A percentile compares a stretch with the other conserved stretches of the same genome.
Evolutionary conservation across 371 early-diverging fungal species (phyloP).

Genomic region (Nematocida ironsii): DNA sequence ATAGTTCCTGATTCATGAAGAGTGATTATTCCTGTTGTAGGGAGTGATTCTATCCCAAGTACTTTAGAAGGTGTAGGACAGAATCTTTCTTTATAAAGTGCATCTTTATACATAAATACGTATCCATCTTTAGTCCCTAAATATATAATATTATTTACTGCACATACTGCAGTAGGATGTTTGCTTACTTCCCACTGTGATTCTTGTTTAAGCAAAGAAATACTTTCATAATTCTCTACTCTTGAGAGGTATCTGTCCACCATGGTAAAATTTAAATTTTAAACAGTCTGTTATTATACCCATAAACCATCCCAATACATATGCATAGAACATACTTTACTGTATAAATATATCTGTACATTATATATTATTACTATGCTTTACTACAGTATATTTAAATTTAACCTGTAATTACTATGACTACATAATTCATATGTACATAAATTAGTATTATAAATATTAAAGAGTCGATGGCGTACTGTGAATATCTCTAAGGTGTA

Average conservation of each 20-base stretch:
- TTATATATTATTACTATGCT: too few relatives aligned
- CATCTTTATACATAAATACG: slow-evolving; percentile 46
- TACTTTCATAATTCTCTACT: slow-evolving; percentile 1
- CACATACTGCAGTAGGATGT: neutral
- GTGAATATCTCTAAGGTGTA: too few relatives aligned
- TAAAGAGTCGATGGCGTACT: too few relatives aligned
- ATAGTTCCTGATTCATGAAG: slow-evolving; percentile 30
- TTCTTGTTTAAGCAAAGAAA: neutral
- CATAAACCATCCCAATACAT: neutral
- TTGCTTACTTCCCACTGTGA: neutral
- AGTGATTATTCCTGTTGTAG: neutral
- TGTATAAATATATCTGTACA: neutral
- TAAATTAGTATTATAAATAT: too few relatives aligned
- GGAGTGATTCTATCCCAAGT: neutral
- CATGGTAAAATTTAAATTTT: neutral
- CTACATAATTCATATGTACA: too few relatives aligned
- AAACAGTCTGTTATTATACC: neutral
- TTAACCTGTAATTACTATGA: too few relatives aligned
- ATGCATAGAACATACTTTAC: neutral
- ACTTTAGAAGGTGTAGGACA: neutral
- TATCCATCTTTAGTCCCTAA: slow-evolving; percentile 19
- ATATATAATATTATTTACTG: neutral
- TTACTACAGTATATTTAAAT: too few relatives aligned
- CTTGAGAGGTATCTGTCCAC: slow-evolving; percentile 14
- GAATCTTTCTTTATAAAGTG: slow-evolving; percentile 16